Base-by-base conservation (phyloP, 1,139 yeast species). In the Blastobotrys ciferrii region DNA sequence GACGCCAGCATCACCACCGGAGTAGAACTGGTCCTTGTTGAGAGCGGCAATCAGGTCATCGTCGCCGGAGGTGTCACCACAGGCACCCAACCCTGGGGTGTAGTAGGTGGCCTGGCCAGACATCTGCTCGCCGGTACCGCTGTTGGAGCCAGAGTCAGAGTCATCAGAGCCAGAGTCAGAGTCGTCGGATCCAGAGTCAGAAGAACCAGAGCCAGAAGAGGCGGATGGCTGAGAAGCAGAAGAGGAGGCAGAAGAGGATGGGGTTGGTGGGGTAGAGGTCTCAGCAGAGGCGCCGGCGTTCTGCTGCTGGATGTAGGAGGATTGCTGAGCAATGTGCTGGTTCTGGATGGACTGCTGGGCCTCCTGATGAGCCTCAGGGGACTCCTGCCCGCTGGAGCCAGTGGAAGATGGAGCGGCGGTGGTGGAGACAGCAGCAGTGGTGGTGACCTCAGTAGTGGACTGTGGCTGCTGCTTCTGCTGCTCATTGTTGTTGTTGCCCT, bases 101-200 rank as follows among this genome's bases (percentile, higher is more conserved):
- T 77, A 81, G 73, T 65, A 81, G 48, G 87, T 81, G 55, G 83
- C 86, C 50, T 80, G 71, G 51, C 87, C 86, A 23, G 70, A 53
- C 64, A 57, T 67, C 35, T 47, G 32, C 30, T 59, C 47, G 68
- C 75, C 54, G 44, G 65, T 46, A 32, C 59, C 37, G 42, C 50
- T 23, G 37, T 54, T 13, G n/a, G 54, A 41, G 23, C 59, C 55
- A 28, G 59, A 42, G 13, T 60, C 40, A 17, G 63, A 38, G 32
- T 63, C n/a, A n/a, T n/a, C 48, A 31, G 65, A 50, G 12, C 62
- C 50, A n/a, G 62, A 43, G 9, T 60, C 45, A 6, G 60, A 31
- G 60, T 33, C 23, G 59, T 32, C 12, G 65, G 51, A 37, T 60
- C 45, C 28, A 52, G 42, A 15, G 20, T 54, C 41, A 20, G 49